These are phyloP conservation scores for Pezicula rhizophila DNA, from an alignment of 2,329 filamentous ascomycete species.

Conservation along the genomic window DNA sequence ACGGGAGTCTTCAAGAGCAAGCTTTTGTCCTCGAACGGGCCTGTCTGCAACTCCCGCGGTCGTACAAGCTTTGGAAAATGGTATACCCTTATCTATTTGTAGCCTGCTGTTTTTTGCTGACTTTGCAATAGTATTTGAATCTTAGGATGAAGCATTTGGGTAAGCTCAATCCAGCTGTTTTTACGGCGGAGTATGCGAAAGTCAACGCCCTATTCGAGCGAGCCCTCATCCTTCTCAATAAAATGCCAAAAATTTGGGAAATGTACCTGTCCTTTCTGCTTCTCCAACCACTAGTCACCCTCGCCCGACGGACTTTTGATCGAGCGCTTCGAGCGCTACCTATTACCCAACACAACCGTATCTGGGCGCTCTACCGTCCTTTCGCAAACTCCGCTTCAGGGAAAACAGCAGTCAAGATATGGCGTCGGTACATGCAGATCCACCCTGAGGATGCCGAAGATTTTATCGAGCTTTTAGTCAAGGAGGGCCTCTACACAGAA, in stretches of 20 bases:
- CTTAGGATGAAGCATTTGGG: constrained; percentile 77
- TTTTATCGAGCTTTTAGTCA: constrained; percentile 81
- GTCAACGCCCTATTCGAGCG: constrained; percentile 93
- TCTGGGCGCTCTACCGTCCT: constrained; percentile 86
- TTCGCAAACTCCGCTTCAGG: constrained; percentile 91
- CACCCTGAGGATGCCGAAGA: constrained; percentile 94
- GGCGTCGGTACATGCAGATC: constrained; percentile 94
- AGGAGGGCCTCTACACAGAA: constrained; percentile 80
- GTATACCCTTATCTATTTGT: constrained; percentile 35
- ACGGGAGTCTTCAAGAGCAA: constrained; percentile 81
- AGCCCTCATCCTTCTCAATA: constrained; percentile 88
- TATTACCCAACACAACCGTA: constrained; percentile 88
- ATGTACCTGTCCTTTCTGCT: constrained; percentile 91
- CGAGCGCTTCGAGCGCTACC: constrained; percentile 85
- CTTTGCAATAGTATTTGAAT: constrained; percentile 62
- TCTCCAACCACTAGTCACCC: constrained; percentile 84
- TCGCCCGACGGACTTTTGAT: constrained; percentile 83
- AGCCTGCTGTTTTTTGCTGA: constrained; percentile 9
- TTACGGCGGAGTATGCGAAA: constrained; percentile 78
- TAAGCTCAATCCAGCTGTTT: constrained; percentile 75
- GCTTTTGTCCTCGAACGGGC: constrained; percentile 84
- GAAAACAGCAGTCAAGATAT: constrained; percentile 85
- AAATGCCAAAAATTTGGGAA: constrained; percentile 98
- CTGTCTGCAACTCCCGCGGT: constrained; percentile 81
- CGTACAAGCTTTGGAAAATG: constrained; percentile 98